Evolutionary conservation across 1,284 basidiomycete species (phyloP), one percentile per base, ranked within the genome.

Genomic region (Cutaneotrichosporon arboriforme): DNA sequence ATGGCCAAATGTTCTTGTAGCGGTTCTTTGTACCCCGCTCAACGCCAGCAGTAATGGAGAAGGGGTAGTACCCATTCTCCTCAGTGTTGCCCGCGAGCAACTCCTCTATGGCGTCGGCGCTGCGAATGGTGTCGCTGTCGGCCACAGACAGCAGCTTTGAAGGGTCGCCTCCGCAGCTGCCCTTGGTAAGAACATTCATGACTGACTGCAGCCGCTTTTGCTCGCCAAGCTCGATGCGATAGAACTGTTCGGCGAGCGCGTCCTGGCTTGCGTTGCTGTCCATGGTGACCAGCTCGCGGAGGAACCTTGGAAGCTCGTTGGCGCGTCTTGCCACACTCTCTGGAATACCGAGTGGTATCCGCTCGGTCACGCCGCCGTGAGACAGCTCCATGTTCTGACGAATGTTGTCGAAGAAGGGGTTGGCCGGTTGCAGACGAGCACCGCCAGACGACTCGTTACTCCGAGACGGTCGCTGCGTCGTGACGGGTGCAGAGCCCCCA

Each of bases 21-120:
- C 86, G 80, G 65, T 97, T 97, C 79, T 97, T 93, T 12, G 84
- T 81, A 12, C 94, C 94, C 62, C 94, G 89, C 76, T 97, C 94
- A 4, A 98, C 82, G 2, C 90, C 94, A 4, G 94, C 94, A 1
- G 90, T 91, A 62, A 98, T 98, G 56, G 90, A 92, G 73, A 87
- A 97, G 10, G 67, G 93, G 83, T 78, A 94, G 84, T 53, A 74
- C 52, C 48, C 43, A 44, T 45, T 38, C 46, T 21, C 34, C 36
- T 44, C 39, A 20, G 35, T 43, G 21, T 46, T 21, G 52, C 51
- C 55, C 3, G 53, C 51, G 15, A 62, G 57, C 34, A 65, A 42
- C 22, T 55, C 50, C 33, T 60, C 56, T 20, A 67, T 57, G 26
- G 68, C 64, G 15, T 57, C 60, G 15, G 48, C 53, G 37, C 60